phyloP scores from a whole-genome alignment of 441 rosid species.

The Euphorbia neoarborescens region DNA sequence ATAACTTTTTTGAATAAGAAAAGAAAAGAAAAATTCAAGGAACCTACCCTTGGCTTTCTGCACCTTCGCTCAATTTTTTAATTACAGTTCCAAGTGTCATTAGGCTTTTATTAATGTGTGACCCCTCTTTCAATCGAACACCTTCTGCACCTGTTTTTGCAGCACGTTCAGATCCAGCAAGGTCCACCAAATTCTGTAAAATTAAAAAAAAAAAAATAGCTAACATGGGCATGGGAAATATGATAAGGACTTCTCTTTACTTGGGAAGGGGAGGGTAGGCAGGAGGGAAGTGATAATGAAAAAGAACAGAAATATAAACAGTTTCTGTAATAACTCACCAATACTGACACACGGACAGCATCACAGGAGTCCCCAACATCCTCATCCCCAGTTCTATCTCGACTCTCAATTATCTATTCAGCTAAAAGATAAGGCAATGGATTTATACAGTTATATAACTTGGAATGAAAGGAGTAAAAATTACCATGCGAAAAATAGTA shows the following conservation, averaged over 20 bases:
- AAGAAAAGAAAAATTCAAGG: slow-evolving; percentile 13
- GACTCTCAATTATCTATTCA: slow-evolving; percentile 83
- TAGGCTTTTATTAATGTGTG: slow-evolving; percentile 90
- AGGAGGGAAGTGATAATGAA: slow-evolving; percentile 3
- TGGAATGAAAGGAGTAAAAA: slow-evolving; percentile 16
- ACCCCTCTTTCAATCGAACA: slow-evolving; percentile 90
- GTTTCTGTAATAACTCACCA: slow-evolving; percentile 42
- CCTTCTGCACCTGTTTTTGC: slow-evolving; percentile 99
- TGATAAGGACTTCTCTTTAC: background rate
- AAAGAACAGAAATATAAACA: background rate
- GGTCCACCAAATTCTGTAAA: slow-evolving; percentile 81
- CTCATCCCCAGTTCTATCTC: slow-evolving; percentile 65
- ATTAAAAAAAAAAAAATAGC: slow-evolving; percentile 14
- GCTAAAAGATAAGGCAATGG: slow-evolving; percentile 19
- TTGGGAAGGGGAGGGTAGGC: background rate
- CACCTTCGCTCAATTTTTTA: slow-evolving; percentile 92
- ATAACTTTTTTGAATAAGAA: slow-evolving; percentile 9
- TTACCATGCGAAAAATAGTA: slow-evolving; percentile 91
- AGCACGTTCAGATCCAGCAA: slow-evolving; percentile 98
- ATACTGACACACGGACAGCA: slow-evolving; percentile 92
- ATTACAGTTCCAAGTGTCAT: slow-evolving; percentile 97
- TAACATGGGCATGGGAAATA: background rate
- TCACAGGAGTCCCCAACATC: slow-evolving; percentile 58
- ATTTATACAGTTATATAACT: slow-evolving; percentile 12
- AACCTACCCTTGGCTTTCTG: slow-evolving; percentile 84